These are phyloP conservation scores for Xylariaceae sp. DNA, from an alignment of 2,329 filamentous ascomycete species.

Conservation along the genomic window DNA sequence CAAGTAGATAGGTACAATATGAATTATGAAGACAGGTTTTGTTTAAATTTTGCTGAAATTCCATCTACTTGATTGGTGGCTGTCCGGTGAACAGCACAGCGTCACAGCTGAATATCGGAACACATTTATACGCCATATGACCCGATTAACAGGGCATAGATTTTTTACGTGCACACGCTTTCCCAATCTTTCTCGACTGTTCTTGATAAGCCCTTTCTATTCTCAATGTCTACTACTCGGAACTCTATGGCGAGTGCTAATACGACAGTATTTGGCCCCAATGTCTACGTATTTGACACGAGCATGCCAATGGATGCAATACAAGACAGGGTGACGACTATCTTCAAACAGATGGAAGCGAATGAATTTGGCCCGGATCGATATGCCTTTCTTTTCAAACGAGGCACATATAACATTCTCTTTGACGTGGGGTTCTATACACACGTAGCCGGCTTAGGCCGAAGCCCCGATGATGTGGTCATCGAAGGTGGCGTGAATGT, in stretches of 20 bases:
- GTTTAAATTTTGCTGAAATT: too few species aligned
- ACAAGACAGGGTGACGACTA: constrained; percentile 25
- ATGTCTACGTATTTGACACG: constrained; percentile 31
- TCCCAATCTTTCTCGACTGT: too few species aligned
- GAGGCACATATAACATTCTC: constrained; percentile 29
- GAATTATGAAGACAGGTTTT: too few species aligned
- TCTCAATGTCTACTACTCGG: neutral
- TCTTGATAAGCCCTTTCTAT: too few species aligned
- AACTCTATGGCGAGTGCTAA: constrained; percentile 19
- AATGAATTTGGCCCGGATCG: constrained; percentile 32
- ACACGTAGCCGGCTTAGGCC: constrained; percentile 30
- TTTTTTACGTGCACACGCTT: too few species aligned
- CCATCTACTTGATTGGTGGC: too few species aligned
- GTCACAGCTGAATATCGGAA: too few species aligned
- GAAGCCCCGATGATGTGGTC: constrained; percentile 29
- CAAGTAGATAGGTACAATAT: too few species aligned
- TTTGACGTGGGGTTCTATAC: constrained; percentile 35
- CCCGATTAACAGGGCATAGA: too few species aligned
- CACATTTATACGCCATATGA: too few species aligned
- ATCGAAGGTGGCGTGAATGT: constrained; percentile 33
- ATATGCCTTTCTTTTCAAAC: constrained; percentile 32
- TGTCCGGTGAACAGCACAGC: too few species aligned
- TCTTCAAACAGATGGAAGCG: constrained; percentile 33
- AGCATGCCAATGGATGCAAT: constrained; percentile 28
- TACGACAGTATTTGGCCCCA: constrained; percentile 29